phyloP scores from a whole-genome alignment of 768 basidiomycete genomes.

The Mycena vulgaris region DNA sequence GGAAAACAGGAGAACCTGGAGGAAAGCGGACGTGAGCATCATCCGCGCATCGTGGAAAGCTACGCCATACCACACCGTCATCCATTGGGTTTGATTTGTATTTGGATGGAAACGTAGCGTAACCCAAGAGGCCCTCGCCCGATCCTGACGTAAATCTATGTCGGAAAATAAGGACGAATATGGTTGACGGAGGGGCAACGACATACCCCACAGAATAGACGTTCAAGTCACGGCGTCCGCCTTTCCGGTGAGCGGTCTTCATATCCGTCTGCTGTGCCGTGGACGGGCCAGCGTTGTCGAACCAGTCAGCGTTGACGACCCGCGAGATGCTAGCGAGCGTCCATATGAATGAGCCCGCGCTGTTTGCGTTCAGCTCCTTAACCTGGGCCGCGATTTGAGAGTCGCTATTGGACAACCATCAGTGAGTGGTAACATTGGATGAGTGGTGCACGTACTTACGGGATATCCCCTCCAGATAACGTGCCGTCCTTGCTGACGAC shows the following conservation, averaged over 20 bases:
- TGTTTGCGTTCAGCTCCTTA: slow-evolving; percentile 59
- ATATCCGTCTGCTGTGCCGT: slow-evolving; percentile 59
- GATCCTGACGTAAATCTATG: slow-evolving; percentile 48
- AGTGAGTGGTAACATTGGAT: neutral
- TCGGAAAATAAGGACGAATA: neutral
- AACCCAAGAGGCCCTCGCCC: slow-evolving; percentile 58
- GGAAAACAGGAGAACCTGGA: slow-evolving; percentile 48
- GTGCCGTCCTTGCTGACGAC: slow-evolving; percentile 52
- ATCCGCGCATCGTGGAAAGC: neutral
- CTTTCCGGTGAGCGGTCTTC: slow-evolving; percentile 62
- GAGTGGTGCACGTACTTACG: slow-evolving; percentile 47
- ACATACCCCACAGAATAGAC: slow-evolving; percentile 67
- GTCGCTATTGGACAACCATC: slow-evolving; percentile 47
- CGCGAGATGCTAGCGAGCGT: slow-evolving; percentile 58
- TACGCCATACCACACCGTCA: slow-evolving; percentile 57
- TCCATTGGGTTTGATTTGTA: slow-evolving; percentile 54
- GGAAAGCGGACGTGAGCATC: neutral
- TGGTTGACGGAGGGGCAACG: neutral
- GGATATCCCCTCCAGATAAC: slow-evolving; percentile 56
- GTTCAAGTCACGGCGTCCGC: slow-evolving; percentile 59
- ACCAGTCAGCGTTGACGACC: slow-evolving; percentile 64
- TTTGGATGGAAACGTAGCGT: slow-evolving; percentile 62
- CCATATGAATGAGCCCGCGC: slow-evolving; percentile 56
- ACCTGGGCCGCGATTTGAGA: slow-evolving; percentile 62
- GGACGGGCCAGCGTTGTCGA: slow-evolving; percentile 57